Evolutionary conservation across 768 basidiomycete genomes (phyloP).

Genomic region (Hortiboletus flavorubellus): DNA sequence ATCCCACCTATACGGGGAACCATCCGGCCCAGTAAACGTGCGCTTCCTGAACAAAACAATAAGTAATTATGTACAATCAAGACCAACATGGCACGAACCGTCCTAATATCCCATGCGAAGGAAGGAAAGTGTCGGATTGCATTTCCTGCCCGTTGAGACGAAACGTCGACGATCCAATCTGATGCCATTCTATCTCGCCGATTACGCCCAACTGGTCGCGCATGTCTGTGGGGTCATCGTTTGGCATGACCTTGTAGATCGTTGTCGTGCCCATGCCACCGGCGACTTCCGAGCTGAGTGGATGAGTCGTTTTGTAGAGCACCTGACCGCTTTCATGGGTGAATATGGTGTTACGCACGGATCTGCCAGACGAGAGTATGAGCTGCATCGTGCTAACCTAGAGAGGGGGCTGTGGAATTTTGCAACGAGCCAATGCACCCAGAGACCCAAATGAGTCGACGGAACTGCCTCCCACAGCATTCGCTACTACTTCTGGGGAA

Average conservation of each 20-base stretch:
- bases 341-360: slow-evolving; percentile 24
- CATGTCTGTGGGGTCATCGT: slow-evolving; percentile 21
- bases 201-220: slow-evolving; percentile 30
- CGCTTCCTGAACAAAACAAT: slow-evolving; percentile 16
- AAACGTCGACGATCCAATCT: slow-evolving; percentile 29
- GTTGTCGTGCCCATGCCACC: slow-evolving; percentile 18
- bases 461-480: slow-evolving; percentile 28
- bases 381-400: slow-evolving; percentile 13
- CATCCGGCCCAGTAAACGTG: slow-evolving; percentile 34
- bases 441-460: slow-evolving; percentile 9
- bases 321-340: slow-evolving; percentile 26
- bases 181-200: slow-evolving; percentile 36
- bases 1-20: slow-evolving; percentile 35
- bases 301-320: slow-evolving; percentile 29
- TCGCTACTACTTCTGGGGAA: slow-evolving; percentile 55
- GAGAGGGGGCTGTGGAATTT: too few relatives aligned
- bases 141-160: slow-evolving; percentile 28
- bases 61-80: too few relatives aligned
- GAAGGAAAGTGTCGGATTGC: slow-evolving; percentile 24
- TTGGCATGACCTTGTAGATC: slow-evolving; percentile 24
- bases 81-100: slow-evolving; percentile 15
- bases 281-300: neutral
- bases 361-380: slow-evolving; percentile 16
- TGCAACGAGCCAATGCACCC: too few relatives aligned
- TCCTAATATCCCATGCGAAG: slow-evolving; percentile 18